Evolutionary conservation across 2,329 filamentous ascomycete genomes (phyloP), one percentile per base, ranked within the genome.

Genomic region (Dactylellina leptospora): DNA sequence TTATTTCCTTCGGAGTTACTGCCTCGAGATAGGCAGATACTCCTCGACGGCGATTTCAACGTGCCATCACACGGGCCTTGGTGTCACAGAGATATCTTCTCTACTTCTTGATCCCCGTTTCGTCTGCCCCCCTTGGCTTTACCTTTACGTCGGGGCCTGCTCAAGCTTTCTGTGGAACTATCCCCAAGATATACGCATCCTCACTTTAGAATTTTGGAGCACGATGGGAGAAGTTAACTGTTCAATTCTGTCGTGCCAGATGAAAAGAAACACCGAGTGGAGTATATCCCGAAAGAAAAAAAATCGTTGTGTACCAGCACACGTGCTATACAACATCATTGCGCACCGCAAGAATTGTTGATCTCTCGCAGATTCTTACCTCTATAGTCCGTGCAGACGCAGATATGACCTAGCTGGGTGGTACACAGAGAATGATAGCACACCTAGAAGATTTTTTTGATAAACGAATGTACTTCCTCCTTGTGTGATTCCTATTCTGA

Each of bases 361-460:
- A 53, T 45, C 33, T 53, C 45, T 58, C 50, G 56, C 22, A 56
- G 44, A 45, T 53, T 3, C n/a, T n/a, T n/a, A n/a, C n/a, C n/a
- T n/a, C n/a, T n/a, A n/a, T n/a, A n/a, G n/a, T n/a, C n/a, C n/a
- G 16, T 38, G 28, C 44, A 25, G 51, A 71, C 56, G 20, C 20
- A 30, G 58, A 71, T 71, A 36, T 59, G 58, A 71, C 63, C 51
- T 62, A 30, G 51, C 53, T 40, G 22, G 28, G 56, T 71, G 44
- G 33, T 36, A 60, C 58, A 58, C 27, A 38, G 51, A 50, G 40
- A 16, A 28, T n/a, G 25, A 23, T 23, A 28, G 38, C 36, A 40
- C 3, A n/a, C n/a, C n/a, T n/a, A n/a, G n/a, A n/a, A n/a, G n/a
- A n/a, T n/a, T n/a, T n/a, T n/a, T n/a, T n/a, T n/a, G n/a, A n/a